Base-by-base conservation (phyloP, 306 rosid species). In the Herpetospermum pedunculosum region DNA sequence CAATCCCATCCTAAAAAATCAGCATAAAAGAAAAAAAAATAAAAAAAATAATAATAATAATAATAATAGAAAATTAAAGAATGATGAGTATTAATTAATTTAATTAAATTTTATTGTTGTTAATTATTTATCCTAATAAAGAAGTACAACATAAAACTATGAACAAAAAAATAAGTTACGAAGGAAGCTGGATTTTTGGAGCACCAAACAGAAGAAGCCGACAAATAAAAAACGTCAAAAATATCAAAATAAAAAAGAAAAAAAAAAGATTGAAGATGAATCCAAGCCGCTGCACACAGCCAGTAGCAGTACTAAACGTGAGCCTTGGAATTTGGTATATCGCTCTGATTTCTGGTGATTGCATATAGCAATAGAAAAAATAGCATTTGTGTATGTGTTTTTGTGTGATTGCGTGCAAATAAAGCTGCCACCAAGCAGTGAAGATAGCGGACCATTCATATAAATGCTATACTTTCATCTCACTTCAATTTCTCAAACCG, bases 381-480 rank as follows among this genome's bases (percentile, higher is more conserved):
- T n/a, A n/a, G n/a, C n/a, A n/a, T n/a, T n/a, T n/a, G n/a, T n/a
- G n/a, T n/a, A n/a, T n/a, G n/a, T n/a, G n/a, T n/a, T n/a, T n/a
- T 70, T 65, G 72, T 72, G 18, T 44, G 18, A 41, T 76, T 63
- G 46, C 28, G 77, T 64, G 34, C 78, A 60, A 44, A 76, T 77
- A 87, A 87, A 77, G 92, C 96, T 87, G 96, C 92, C 2, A 18
- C n/a, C n/a, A n/a, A 49, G 59, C 59, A 11, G 4, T 68, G 80
- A 65, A 80, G 82, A 79, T 83, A n/a, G n/a, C n/a, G 95, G 81
- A 67, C 82, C 74, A 44, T 71, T 28, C 58, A 77, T 69, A 48
- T 47, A 57, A 68, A 68, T 68, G 53, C 73, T 1, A n/a, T n/a
- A n/a, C 53, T 48, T 48, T 48, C 1, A 3, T 19, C n/a, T 48